Base-by-base conservation (phyloP, 345 rosid species). In the Corymbia maculata region DNA sequence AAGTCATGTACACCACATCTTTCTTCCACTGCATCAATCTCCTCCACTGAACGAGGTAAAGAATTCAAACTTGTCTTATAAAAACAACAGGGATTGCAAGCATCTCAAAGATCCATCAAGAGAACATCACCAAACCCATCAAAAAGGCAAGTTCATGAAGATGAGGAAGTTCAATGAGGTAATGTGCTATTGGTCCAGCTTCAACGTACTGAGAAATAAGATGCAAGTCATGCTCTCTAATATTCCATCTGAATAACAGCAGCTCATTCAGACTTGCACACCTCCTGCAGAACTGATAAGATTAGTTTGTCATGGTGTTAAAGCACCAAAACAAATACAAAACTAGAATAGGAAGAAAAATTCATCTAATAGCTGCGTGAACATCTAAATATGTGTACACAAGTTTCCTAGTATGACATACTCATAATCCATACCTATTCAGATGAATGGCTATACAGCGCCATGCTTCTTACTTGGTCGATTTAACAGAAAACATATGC, bases 51-150 rank as follows among this genome's bases (percentile, higher is more conserved):
- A 89, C 93, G 90, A 32, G 95, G 94, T 89, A 94, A 92, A 87
- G 93, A 90, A 91, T 93, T 94, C 79, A 98, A 93, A 91, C 94
- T 92, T 55, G 96, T 96, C 90, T 95, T 93, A 89, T 90, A 94
- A 75, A 98, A 91, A 92, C 95, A 95, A 89, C 90, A 87, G 68
- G 99, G 99, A 88, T 92, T 91, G 79, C 90, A 88, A 89, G 95
- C 94, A 95, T 98, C 97, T 90, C 96, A 94, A 87, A 98, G 98
- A 94, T 98, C 99, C 98, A 98, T 97, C 88, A 98, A 91, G 89
- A 98, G 96, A 59, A 90, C 96, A 94, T 98, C 99, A 89, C 99
- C 99, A 89, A 92, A 91, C 94, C 98, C 49, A 94, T 95, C 88
- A 97, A 91, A 92, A 97, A 94, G 93, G 96, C 99, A 93, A 94